phyloP scores from a whole-genome alignment of 2,329 filamentous ascomycete species.

The Clarireedia hainanense region DNA sequence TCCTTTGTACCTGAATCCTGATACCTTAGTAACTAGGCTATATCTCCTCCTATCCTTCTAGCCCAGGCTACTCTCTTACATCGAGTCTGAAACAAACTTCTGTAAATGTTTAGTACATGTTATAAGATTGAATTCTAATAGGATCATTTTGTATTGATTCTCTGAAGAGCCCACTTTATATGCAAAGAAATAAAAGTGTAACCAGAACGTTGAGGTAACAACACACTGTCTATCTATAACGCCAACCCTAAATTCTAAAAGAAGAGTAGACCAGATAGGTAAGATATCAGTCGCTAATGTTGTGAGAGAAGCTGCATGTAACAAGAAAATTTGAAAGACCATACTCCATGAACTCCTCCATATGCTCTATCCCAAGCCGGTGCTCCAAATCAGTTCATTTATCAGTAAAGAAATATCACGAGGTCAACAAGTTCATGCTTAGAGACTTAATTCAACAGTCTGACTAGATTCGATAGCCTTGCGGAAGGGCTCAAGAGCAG shows the following conservation, averaged over 20 bases:
- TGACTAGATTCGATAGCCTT: constrained; percentile 22
- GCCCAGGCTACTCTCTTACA: no score
- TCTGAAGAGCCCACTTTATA: not conserved
- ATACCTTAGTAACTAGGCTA: no score
- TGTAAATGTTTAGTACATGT: not conserved
- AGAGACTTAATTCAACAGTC: constrained; percentile 18
- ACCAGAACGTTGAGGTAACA: not conserved
- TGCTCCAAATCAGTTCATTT: not conserved
- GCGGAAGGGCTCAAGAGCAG: constrained; percentile 40
- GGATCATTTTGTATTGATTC: not conserved
- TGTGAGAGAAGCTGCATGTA: not conserved
- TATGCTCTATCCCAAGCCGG: not conserved
- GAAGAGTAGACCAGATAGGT: not conserved
- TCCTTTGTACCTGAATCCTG: no score
- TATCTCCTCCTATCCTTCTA: no score
- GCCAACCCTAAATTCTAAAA: not conserved
- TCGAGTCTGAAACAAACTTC: no score
- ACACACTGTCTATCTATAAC: not conserved
- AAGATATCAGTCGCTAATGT: constrained; percentile 1
- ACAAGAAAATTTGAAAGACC: not conserved
- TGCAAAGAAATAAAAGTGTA: not conserved
- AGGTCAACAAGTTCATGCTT: not conserved
- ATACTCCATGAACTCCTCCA: constrained; percentile 7
- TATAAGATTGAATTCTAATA: no score
- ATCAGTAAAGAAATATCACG: not conserved